Conservation (phyloP, 345 rosid genomes). For the Turnera subulata region DNA sequence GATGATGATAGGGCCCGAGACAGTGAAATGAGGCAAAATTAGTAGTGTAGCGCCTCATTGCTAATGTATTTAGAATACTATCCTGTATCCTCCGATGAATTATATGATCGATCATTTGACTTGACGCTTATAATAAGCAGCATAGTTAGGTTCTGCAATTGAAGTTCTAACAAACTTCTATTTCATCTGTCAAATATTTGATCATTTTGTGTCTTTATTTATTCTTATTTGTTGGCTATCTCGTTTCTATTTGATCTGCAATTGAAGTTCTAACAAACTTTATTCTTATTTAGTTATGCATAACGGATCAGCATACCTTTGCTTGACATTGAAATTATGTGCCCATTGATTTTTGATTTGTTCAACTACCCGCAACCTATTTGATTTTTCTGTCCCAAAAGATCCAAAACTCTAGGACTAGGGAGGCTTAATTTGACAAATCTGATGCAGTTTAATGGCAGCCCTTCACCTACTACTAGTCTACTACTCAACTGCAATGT, state of each 20-base stretch:
- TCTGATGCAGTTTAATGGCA: slow-evolving; percentile 5
- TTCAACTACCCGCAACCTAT: slow-evolving; percentile 28
- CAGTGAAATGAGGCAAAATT: no score
- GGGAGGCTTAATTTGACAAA: slow-evolving; percentile 5
- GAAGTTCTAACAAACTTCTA: slow-evolving; percentile 30
- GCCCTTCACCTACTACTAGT: slow-evolving; percentile 4
- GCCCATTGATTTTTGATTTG: slow-evolving; percentile 1
- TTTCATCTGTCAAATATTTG: slow-evolving; percentile 3
- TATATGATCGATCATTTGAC: slow-evolving; percentile 14
- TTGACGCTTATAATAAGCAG: not conserved
- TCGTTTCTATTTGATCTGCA: not conserved
- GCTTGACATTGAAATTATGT: slow-evolving; percentile 27
- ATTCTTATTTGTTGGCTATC: not conserved
- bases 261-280: slow-evolving; percentile 32
- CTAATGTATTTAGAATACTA: no score
- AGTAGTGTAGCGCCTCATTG: no score
- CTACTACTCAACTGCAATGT: slow-evolving; percentile 11
- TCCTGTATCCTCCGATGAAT: no score
- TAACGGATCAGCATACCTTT: slow-evolving; percentile 12
- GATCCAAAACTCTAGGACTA: not conserved
- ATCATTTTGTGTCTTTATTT: not conserved
- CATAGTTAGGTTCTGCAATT: slow-evolving; percentile 15
- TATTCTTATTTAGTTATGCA: slow-evolving; percentile 5
- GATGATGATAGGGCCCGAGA: no score
- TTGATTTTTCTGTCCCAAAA: not conserved